phyloP scores from a whole-genome alignment of 345 rosid genomes.

The Eucalyptus victrix region DNA sequence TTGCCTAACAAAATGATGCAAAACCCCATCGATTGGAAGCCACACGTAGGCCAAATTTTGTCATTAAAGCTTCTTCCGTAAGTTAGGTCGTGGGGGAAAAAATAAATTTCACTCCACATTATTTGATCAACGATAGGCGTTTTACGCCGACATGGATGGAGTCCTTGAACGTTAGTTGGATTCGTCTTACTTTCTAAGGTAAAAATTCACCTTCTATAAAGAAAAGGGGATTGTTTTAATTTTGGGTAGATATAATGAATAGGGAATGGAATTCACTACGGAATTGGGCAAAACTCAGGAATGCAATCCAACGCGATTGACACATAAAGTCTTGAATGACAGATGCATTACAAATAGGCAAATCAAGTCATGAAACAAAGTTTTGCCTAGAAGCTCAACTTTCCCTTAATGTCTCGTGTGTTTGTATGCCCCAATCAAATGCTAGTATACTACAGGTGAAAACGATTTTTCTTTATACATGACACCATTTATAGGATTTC shows the following conservation, averaged over 20 bases:
- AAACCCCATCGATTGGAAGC: neutral
- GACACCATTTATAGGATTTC: neutral
- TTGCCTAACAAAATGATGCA: neutral
- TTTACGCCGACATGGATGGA: neutral
- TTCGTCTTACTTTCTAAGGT: neutral
- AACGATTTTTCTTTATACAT: neutral
- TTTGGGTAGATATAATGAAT: neutral
- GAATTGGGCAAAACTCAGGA: neutral
- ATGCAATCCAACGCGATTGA: neutral
- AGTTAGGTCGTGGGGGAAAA: neutral
- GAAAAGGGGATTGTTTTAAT: neutral
- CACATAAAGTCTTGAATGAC: fast-evolving
- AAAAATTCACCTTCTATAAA: neutral
- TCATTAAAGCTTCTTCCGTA: neutral
- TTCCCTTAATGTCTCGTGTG: neutral
- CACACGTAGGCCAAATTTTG: neutral
- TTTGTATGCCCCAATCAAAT: neutral
- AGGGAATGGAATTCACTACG: neutral
- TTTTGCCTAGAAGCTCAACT: neutral
- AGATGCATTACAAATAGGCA: neutral
- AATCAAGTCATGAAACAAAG: neutral
- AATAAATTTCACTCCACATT: too few relatives aligned
- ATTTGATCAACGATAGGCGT: neutral
- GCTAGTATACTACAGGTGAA: neutral
- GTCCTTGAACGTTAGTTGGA: neutral